A percentile compares a stretch with the other conserved stretches of the same genome.
Evolutionary conservation across 768 basidiomycete genomes (phyloP).

Genomic region (Rhodosporidiobolus odoratus): DNA sequence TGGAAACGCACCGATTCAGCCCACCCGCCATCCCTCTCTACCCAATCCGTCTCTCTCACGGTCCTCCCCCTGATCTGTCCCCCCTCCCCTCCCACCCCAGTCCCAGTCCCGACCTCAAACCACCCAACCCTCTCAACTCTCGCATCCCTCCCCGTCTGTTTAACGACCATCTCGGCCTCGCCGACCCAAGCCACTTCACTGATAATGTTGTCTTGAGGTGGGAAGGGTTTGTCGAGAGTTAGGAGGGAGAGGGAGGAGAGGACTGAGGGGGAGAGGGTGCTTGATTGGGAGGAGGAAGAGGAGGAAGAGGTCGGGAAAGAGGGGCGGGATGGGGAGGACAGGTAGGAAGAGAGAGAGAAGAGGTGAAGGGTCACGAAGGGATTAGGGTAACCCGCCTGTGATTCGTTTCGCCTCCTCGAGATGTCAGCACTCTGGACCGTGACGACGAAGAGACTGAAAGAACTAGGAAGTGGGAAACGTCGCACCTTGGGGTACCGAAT

Average conservation of each 20-base stretch:
- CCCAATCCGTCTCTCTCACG: conserved; percentile 75
- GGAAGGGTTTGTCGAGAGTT: conserved; percentile 32
- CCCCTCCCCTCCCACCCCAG: conserved; percentile 41
- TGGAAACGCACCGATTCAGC: conserved; percentile 65
- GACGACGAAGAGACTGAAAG: not conserved
- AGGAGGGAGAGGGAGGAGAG: conserved; percentile 52
- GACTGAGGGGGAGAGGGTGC: conserved; percentile 34
- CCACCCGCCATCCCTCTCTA: conserved; percentile 89
- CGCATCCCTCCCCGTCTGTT: conserved; percentile 80
- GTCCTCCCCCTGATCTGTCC: conserved; percentile 53
- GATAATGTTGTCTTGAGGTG: conserved; percentile 61
- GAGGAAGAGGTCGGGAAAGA: not conserved
- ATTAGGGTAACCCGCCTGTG: conserved; percentile 54
- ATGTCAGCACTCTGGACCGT: not conserved
- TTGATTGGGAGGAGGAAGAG: not conserved
- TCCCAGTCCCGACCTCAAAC: conserved; percentile 58
- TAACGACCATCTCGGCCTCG: conserved; percentile 65
- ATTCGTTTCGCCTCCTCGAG: not conserved
- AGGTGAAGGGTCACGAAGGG: conserved; percentile 76
- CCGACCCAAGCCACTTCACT: conserved; percentile 84
- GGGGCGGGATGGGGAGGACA: conserved; percentile 28
- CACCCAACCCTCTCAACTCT: conserved; percentile 71
- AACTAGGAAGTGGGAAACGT: not conserved
- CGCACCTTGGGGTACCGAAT: conserved; percentile 70
- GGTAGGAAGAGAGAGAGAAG: conserved; percentile 67